Percentiles rank a stretch among this genome's conserved stretches.
Evolutionary conservation across 352 stramenopile genomes (phyloP).

Genomic region (Pythium rhizo-oryzae): DNA sequence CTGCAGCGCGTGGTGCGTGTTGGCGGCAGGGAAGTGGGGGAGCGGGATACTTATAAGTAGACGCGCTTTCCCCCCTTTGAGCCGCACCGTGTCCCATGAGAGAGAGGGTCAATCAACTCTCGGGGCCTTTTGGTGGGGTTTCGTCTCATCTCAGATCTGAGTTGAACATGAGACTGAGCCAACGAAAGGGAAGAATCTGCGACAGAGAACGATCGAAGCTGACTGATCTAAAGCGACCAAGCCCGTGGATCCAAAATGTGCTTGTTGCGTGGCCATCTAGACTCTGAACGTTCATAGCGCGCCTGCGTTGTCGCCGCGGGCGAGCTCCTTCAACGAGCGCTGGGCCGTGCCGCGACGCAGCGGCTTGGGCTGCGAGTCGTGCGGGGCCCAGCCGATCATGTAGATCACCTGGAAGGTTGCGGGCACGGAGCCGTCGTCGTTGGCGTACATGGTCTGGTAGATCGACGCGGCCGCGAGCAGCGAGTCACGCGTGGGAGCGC

Average conservation of each 20-base stretch:
- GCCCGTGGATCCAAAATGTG: too few species aligned
- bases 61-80: too few species aligned
- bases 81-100: too few species aligned
- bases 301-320: conserved; percentile 21
- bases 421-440: conserved; percentile 88
- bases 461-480: conserved; percentile 94
- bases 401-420: conserved; percentile 98
- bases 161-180: background rate
- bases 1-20: background rate
- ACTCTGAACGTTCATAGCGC: background rate
- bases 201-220: background rate
- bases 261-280: background rate
- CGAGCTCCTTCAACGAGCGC: conserved; percentile 78
- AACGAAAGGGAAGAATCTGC: background rate
- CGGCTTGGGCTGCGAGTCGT: conserved; percentile 95
- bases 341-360: conserved; percentile 79
- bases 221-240: too few species aligned
- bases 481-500: conserved; percentile 87
- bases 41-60: too few species aligned
- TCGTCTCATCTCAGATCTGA: conserved; percentile 17
- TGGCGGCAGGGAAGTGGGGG: too few species aligned
- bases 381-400: conserved; percentile 98
- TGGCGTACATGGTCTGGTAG: conserved; percentile 94
- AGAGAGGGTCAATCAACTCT: too few species aligned
- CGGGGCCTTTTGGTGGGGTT: background rate